phyloP scores from a whole-genome alignment of 1,284 basidiomycete genomes.

The Cystobasidiaceae sp. region DNA sequence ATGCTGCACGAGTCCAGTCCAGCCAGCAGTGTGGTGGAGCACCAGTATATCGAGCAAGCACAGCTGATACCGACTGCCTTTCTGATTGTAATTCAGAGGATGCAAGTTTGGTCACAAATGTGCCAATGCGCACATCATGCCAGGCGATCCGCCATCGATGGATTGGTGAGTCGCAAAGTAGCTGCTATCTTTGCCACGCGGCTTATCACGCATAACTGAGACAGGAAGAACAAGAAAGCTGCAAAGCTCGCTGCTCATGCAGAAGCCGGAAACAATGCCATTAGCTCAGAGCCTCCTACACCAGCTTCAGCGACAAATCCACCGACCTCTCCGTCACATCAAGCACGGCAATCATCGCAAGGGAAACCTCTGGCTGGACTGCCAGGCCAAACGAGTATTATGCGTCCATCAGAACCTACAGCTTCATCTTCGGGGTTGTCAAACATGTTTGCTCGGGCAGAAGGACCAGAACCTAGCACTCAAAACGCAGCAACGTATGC shows the following conservation, averaged over 20 bases:
- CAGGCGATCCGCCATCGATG: constrained; percentile 29
- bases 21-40: background rate
- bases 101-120: constrained; percentile 32
- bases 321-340: background rate
- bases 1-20: background rate
- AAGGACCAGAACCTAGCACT: background rate
- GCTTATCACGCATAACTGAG: background rate
- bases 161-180: constrained; percentile 17
- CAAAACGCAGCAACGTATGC: too few relatives aligned
- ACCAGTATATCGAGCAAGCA: background rate
- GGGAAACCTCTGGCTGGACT: too few relatives aligned
- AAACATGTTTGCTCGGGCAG: constrained; percentile 21
- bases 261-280: background rate
- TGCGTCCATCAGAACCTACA: background rate
- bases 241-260: constrained; percentile 13
- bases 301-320: background rate
- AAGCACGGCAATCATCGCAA: background rate
- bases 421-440: constrained; percentile 14
- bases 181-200: background rate
- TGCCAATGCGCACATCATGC: constrained; percentile 30
- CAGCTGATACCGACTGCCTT: background rate
- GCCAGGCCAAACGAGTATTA: background rate
- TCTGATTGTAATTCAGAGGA: background rate
- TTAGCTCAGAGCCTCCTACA: background rate
- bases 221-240: constrained; percentile 32